Percentiles rank a stretch among this genome's conserved stretches.
These are phyloP conservation scores for Gastrolobium bilobum DNA, from an alignment of 306 rosid species.

Conservation along the genomic window DNA sequence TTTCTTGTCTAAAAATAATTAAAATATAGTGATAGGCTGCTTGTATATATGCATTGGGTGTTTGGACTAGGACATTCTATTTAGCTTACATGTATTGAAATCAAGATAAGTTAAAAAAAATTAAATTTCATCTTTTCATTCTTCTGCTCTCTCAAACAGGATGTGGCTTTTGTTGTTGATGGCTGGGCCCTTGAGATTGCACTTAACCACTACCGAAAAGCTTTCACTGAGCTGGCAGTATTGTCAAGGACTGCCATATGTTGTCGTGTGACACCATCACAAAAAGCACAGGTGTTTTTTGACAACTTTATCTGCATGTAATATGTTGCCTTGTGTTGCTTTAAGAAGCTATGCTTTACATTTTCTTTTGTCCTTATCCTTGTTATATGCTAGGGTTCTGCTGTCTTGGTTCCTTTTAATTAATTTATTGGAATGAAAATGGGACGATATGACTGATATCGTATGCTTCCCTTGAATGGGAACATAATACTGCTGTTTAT, in stretches of 20 bases:
- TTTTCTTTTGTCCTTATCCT: slow-evolving; percentile 34
- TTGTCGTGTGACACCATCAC: slow-evolving; percentile 99
- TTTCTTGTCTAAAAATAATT: slow-evolving; percentile 19
- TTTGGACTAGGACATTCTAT: slow-evolving; percentile 32
- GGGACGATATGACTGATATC: background rate
- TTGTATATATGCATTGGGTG: slow-evolving; percentile 26
- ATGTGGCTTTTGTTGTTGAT: slow-evolving; percentile 95
- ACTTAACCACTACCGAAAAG: slow-evolving; percentile 82
- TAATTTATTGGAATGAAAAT: slow-evolving; percentile 8
- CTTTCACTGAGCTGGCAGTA: slow-evolving; percentile 95
- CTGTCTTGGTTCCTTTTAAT: slow-evolving; percentile 37
- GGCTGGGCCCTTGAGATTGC: slow-evolving; percentile 99
- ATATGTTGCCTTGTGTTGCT: slow-evolving; percentile 41
- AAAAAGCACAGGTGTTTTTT: slow-evolving; percentile 89
- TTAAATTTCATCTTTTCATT: slow-evolving; percentile 35
- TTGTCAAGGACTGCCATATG: slow-evolving; percentile 98
- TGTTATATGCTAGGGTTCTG: slow-evolving; percentile 32
- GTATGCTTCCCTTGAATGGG: slow-evolving; percentile 38
- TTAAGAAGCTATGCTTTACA: slow-evolving; percentile 16
- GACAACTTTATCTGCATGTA: slow-evolving; percentile 23
- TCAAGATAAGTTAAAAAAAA: slow-evolving; percentile 35
- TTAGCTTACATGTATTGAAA: background rate
- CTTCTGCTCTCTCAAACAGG: slow-evolving; percentile 57
- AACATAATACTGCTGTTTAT: slow-evolving; percentile 27
- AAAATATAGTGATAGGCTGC: slow-evolving; percentile 38